phyloP scores from a whole-genome alignment of 495 filamentous ascomycete species.

The Darksidea phi region DNA sequence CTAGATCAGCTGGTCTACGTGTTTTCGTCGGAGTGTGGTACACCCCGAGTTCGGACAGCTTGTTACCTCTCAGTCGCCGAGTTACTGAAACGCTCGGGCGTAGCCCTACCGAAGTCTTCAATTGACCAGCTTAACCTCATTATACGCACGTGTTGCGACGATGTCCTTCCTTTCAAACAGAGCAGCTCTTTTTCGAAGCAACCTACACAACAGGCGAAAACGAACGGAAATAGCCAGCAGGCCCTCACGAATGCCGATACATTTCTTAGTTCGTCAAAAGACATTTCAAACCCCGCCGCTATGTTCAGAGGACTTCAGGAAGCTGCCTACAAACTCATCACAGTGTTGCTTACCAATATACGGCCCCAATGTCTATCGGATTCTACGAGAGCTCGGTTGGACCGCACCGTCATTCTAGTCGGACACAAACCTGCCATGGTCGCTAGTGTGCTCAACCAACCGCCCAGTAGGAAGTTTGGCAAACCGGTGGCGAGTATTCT shows the following conservation, averaged over 20 bases:
- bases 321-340: constrained; percentile 62
- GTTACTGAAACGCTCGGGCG: constrained; percentile 61
- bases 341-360: constrained; percentile 57
- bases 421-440: constrained; percentile 66
- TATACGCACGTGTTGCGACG: constrained; percentile 61
- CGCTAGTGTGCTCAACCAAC: constrained; percentile 75
- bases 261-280: constrained; percentile 47
- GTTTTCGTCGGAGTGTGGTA: constrained; percentile 57
- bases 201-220: constrained; percentile 29
- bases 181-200: not conserved
- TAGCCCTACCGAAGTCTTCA: constrained; percentile 60
- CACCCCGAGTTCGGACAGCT: constrained; percentile 53
- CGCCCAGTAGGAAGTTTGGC: constrained; percentile 56
- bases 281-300: constrained; percentile 21
- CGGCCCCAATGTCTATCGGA: constrained; percentile 61
- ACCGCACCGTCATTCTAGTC: constrained; percentile 72
- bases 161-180: constrained; percentile 47
- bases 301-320: constrained; percentile 40
- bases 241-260: constrained; percentile 54
- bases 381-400: constrained; percentile 66
- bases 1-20: constrained; percentile 69
- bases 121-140: constrained; percentile 58
- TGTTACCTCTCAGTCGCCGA: constrained; percentile 57
- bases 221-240: constrained; percentile 38
- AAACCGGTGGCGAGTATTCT: constrained; percentile 66